These are phyloP conservation scores for Spergularia azorica DNA, from an alignment of 179 eudicot genomes.

Conservation along the genomic window DNA sequence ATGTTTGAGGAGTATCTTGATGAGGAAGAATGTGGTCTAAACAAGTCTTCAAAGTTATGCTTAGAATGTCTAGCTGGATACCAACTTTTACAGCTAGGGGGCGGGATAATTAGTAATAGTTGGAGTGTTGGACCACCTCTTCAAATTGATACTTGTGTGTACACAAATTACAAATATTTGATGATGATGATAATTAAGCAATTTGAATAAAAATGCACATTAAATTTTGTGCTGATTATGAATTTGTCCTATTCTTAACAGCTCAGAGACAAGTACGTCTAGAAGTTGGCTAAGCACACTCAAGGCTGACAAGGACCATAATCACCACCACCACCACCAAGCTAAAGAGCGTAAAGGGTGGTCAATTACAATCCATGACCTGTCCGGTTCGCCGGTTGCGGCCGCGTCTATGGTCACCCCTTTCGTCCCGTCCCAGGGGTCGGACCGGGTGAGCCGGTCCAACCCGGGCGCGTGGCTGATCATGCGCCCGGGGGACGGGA, in stretches of 20 bases:
- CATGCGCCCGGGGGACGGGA: slow-evolving; percentile 66
- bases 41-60: too few relatives aligned
- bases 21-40: too few relatives aligned
- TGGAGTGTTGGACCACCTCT: slow-evolving; percentile 25
- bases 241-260: slow-evolving; percentile 36
- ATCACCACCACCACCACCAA: slow-evolving; percentile 3
- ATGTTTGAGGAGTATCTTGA: too few relatives aligned
- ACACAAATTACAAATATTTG: background rate
- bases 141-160: background rate
- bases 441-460: slow-evolving; percentile 66
- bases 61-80: slow-evolving; percentile 18
- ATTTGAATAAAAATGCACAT: background rate
- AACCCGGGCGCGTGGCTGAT: slow-evolving; percentile 94
- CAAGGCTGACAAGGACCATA: slow-evolving; percentile 23
- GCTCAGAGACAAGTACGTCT: slow-evolving; percentile 70
- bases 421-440: slow-evolving; percentile 79
- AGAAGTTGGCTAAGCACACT: slow-evolving; percentile 54
- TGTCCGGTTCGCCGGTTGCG: slow-evolving; percentile 89
- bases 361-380: slow-evolving; percentile 91
- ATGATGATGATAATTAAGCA: background rate
- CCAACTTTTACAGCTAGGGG: slow-evolving; percentile 17
- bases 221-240: slow-evolving; percentile 9
- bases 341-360: slow-evolving; percentile 83
- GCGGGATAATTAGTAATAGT: background rate
- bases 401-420: slow-evolving; percentile 97